A percentile compares a stretch with the other conserved stretches of the same genome.
Evolutionary conservation across 2,329 filamentous ascomycete species (phyloP).

Genomic region (Colletotrichum sp.): DNA sequence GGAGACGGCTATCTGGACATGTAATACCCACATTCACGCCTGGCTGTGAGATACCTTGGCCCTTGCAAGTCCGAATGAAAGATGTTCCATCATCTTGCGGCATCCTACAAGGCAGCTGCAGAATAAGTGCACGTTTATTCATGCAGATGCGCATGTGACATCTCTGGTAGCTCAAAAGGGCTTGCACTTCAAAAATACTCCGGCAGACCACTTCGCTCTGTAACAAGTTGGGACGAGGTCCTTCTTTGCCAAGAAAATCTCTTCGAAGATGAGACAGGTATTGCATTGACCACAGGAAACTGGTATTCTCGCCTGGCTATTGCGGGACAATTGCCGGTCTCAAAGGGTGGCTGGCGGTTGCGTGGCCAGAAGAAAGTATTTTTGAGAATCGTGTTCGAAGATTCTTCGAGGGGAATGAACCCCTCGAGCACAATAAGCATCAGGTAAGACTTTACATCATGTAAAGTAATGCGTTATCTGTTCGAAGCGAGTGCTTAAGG

Average conservation of each 20-base stretch:
- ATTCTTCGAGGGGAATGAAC: neutral
- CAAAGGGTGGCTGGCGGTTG: neutral
- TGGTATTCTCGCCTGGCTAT: neutral
- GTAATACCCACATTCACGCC: neutral
- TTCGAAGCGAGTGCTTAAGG: neutral
- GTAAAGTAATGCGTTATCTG: neutral
- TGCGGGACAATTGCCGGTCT: neutral
- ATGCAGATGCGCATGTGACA: neutral
- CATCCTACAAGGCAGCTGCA: neutral
- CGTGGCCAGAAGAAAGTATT: neutral
- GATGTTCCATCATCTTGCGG: neutral
- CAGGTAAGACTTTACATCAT: neutral
- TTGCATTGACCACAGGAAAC: neutral
- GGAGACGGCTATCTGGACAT: neutral
- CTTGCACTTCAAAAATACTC: neutral
- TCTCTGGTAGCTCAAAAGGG: neutral
- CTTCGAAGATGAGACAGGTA: neutral
- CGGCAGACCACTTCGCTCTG: neutral
- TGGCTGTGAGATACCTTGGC: rapidly evolving
- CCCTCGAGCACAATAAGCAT: neutral
- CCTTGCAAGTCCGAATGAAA: neutral
- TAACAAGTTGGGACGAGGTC: neutral
- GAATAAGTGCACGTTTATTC: neutral
- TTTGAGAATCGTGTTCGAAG: neutral
- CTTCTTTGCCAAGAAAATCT: neutral